Evolutionary conservation across 306 rosid genomes (phyloP).

Genomic region (Quercus glauca): DNA sequence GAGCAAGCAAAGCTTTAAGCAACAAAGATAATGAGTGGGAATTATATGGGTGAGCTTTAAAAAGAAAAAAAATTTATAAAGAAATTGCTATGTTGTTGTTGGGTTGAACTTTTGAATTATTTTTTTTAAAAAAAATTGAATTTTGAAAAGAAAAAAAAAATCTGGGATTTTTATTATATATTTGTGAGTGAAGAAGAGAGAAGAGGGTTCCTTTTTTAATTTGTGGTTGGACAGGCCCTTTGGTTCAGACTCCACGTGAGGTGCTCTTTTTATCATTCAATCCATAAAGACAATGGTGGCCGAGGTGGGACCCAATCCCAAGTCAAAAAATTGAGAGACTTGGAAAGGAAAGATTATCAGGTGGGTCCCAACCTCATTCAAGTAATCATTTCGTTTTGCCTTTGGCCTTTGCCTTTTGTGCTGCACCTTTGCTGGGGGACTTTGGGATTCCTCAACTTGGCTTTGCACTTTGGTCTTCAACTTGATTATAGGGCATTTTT

Average conservation of each 20-base stretch:
- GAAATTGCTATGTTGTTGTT: slow-evolving; percentile 52
- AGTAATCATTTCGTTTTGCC: slow-evolving; percentile 71
- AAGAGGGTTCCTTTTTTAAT: slow-evolving; percentile 38
- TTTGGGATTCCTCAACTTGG: slow-evolving; percentile 54
- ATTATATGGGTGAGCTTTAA: slow-evolving; percentile 78
- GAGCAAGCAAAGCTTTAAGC: slow-evolving; percentile 69
- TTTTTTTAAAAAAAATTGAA: neutral
- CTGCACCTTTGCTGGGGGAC: slow-evolving; percentile 56
- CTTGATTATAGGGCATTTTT: too few relatives aligned
- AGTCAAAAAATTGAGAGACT: slow-evolving; percentile 83
- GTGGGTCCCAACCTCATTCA: slow-evolving; percentile 72
- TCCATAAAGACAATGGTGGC: slow-evolving; percentile 92
- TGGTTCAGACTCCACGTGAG: slow-evolving; percentile 99
- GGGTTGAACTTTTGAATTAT: slow-evolving; percentile 15
- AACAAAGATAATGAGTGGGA: slow-evolving; percentile 93
- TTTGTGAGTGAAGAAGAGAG: neutral
- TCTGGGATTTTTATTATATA: neutral
- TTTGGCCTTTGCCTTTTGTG: slow-evolving; percentile 67
- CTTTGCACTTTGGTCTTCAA: slow-evolving; percentile 1
- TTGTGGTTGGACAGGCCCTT: slow-evolving; percentile 89
- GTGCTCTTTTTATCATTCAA: slow-evolving; percentile 96
- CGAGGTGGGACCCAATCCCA: slow-evolving; percentile 81
- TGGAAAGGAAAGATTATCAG: slow-evolving; percentile 64
- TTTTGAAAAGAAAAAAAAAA: neutral
- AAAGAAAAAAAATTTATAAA: slow-evolving; percentile 37